A percentile compares a stretch with the other conserved stretches of the same genome.
These are phyloP conservation scores for Cutaneotrichosporon sp. DNA, from an alignment of 1,284 basidiomycete species.

Conservation along the genomic window DNA sequence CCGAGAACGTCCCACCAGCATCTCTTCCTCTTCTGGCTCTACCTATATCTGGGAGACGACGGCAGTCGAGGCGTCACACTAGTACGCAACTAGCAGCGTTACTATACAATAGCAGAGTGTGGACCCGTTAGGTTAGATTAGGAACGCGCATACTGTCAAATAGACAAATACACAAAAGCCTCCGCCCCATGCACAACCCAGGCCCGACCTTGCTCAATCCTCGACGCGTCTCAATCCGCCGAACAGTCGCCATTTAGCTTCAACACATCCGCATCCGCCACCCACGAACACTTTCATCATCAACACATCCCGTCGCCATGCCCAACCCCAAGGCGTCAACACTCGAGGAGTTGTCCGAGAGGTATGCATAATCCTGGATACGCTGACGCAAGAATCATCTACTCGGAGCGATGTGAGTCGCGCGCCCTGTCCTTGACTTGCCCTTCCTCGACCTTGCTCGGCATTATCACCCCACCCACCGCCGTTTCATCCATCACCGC, in stretches of 20 bases:
- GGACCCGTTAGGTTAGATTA: not conserved
- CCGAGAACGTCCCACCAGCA: not conserved
- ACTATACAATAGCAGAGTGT: not conserved
- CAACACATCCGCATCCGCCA: not conserved
- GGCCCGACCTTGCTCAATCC: not conserved
- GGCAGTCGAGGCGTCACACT: too few relatives aligned
- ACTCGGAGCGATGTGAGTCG: slow-evolving; percentile 50
- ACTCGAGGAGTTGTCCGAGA: slow-evolving; percentile 51
- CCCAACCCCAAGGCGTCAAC: slow-evolving; percentile 22
- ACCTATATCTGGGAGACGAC: too few relatives aligned
- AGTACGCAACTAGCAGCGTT: not conserved
- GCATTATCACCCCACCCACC: too few relatives aligned
- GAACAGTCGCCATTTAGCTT: not conserved
- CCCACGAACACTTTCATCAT: not conserved
- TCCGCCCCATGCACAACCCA: not conserved
- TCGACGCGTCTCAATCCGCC: slow-evolving; percentile 1
- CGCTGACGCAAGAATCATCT: slow-evolving; percentile 47
- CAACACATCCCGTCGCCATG: not conserved
- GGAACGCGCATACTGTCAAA: not conserved
- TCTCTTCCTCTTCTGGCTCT: too few relatives aligned
- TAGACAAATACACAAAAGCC: not conserved
- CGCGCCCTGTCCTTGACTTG: not conserved
- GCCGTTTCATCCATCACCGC: too few relatives aligned
- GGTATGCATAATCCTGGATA: slow-evolving; percentile 29
- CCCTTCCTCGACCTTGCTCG: not conserved